Conservation (phyloP, 2,329 filamentous ascomycete species). For the Bipolaris gigantea region DNA sequence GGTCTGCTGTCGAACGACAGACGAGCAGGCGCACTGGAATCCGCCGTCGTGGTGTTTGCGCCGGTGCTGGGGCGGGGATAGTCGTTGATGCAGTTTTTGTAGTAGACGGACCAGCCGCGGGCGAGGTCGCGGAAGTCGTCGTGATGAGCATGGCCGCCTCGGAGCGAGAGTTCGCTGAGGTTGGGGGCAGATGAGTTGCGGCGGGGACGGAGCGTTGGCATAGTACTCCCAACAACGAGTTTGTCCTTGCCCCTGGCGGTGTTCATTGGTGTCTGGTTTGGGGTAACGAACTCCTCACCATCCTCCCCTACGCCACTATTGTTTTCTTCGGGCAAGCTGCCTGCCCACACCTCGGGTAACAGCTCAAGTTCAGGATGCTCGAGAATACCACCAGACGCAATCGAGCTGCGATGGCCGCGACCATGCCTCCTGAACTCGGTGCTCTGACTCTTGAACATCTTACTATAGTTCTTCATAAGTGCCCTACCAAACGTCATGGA, state of each 20-base stretch:
- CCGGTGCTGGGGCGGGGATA: conserved; percentile 33
- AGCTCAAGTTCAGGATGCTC: conserved; percentile 54
- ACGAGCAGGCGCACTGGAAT: conserved; percentile 20
- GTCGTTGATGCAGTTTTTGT: conserved; percentile 37
- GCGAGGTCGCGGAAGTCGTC: conserved; percentile 26
- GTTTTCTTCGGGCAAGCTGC: conserved; percentile 12
- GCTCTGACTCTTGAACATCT: conserved; percentile 47
- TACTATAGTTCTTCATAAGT: conserved; percentile 50
- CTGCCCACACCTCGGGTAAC: conserved; percentile 44
- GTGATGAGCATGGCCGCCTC: conserved; percentile 18
- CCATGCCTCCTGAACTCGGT: conserved; percentile 45
- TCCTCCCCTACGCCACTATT: not conserved
- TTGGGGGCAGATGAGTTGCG: conserved; percentile 30
- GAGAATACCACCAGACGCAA: conserved; percentile 48
- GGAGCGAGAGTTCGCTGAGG: conserved; percentile 8
- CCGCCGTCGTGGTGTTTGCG: conserved; percentile 12
- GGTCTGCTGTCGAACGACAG: conserved; percentile 25
- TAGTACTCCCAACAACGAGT: conserved; percentile 23
- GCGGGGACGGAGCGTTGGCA: conserved; percentile 30
- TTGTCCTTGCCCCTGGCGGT: conserved; percentile 15
- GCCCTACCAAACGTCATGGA: conserved; percentile 48
- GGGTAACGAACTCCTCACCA: not conserved
- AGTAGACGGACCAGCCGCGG: conserved; percentile 41
- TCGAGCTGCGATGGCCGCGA: conserved; percentile 50
- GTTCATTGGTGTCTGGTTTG: not conserved